These are phyloP conservation scores for Stachybotrys chlorohalonatus DNA, from an alignment of 2,329 filamentous ascomycete species.

Conservation along the genomic window DNA sequence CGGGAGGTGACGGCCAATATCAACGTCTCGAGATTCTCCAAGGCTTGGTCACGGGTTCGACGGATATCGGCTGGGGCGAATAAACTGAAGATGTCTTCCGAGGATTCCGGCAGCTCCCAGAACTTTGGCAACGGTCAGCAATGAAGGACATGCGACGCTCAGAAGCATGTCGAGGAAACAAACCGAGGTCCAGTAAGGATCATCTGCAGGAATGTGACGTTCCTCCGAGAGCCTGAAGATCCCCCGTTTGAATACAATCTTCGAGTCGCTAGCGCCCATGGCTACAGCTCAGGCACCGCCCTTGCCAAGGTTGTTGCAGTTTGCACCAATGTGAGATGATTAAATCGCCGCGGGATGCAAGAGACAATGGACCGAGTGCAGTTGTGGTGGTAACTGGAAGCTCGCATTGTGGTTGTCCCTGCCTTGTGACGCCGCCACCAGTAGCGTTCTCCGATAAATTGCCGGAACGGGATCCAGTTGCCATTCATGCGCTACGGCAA, in stretches of 20 bases:
- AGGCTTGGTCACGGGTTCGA: constrained; percentile 72
- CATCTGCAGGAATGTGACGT: constrained; percentile 74
- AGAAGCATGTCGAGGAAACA: constrained; percentile 23
- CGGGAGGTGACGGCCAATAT: constrained; percentile 76
- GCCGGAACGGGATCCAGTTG: not conserved
- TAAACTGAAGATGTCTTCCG: constrained; percentile 93
- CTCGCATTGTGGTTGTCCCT: too few relatives aligned
- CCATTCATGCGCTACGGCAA: not conserved
- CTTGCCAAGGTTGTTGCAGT: not conserved
- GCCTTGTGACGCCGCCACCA: too few relatives aligned
- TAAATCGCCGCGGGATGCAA: too few relatives aligned
- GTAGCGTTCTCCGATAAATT: too few relatives aligned
- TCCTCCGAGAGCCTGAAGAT: constrained; percentile 96
- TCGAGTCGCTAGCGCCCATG: constrained; percentile 98
- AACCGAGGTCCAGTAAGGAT: constrained; percentile 89
- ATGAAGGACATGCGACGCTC: not conserved
- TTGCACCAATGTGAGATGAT: too few relatives aligned
- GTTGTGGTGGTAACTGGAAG: too few relatives aligned
- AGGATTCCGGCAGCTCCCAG: constrained; percentile 92
- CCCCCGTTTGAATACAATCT: constrained; percentile 96
- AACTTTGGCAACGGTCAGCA: constrained; percentile 49
- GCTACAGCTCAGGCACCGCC: constrained; percentile 10
- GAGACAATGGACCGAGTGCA: too few relatives aligned
- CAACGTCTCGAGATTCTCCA: constrained; percentile 85
- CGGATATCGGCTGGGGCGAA: constrained; percentile 86